A percentile compares a stretch with the other conserved stretches of the same genome.
These are phyloP conservation scores for Ceratocystis ficicola DNA, from an alignment of 2,329 filamentous ascomycete species.

Conservation along the genomic window DNA sequence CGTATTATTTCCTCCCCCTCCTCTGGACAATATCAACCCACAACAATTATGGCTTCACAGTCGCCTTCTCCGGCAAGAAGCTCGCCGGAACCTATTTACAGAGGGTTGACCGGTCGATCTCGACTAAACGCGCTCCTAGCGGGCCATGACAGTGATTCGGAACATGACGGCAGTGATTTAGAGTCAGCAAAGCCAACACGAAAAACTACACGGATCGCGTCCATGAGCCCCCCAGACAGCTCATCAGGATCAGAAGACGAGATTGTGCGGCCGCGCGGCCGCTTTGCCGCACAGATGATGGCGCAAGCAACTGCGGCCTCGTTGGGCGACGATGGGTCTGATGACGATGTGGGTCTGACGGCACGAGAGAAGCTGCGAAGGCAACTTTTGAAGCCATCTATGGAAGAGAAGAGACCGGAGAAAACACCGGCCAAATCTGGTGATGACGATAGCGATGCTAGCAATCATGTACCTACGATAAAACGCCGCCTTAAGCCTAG, in stretches of 20 bases:
- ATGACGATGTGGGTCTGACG: constrained; percentile 23
- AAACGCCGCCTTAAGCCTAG: constrained; percentile 22
- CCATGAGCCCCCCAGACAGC: not conserved
- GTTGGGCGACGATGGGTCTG: constrained; percentile 34
- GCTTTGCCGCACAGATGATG: constrained; percentile 53
- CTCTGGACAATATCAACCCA: not conserved
- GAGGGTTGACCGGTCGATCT: constrained; percentile 38
- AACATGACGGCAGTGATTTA: constrained; percentile 29
- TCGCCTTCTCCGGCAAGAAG: constrained; percentile 14
- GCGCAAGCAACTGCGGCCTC: constrained; percentile 27
- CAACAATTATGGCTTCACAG: constrained; percentile 15
- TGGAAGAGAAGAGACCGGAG: constrained; percentile 27
- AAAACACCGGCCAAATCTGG: constrained; percentile 28
- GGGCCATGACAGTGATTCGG: constrained; percentile 39
- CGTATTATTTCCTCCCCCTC: not conserved
- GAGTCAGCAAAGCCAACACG: not conserved
- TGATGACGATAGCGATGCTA: constrained; percentile 30
- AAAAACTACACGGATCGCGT: not conserved
- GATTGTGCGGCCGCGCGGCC: constrained; percentile 44
- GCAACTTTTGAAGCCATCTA: constrained; percentile 24
- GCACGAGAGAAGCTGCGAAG: constrained; percentile 17
- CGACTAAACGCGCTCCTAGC: constrained; percentile 45
- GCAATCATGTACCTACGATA: constrained; percentile 26
- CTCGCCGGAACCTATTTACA: not conserved
- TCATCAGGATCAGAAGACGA: constrained; percentile 27